Conservation (phyloP, 352 stramenopile genomes). For the Pythium sukuiense region DNA sequence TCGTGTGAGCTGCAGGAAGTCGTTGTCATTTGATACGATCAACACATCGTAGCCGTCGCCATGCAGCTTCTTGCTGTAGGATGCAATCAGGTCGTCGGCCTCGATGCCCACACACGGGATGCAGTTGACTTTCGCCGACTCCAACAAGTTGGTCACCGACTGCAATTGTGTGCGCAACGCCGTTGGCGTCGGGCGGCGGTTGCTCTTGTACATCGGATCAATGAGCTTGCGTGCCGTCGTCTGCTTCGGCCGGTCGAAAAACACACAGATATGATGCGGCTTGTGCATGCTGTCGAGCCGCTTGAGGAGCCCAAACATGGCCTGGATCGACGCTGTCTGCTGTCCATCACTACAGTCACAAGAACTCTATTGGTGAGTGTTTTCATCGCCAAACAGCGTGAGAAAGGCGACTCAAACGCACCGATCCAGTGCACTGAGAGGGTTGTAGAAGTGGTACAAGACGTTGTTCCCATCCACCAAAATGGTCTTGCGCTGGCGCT, state of each 20-base stretch:
- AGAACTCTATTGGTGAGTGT: neutral
- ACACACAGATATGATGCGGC: slow-evolving; percentile 31
- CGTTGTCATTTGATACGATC: slow-evolving; percentile 40
- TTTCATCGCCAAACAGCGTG: neutral
- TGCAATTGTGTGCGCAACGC: slow-evolving; percentile 29
- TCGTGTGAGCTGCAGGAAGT: slow-evolving; percentile 36
- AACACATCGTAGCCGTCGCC: slow-evolving; percentile 29
- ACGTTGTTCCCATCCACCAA: slow-evolving; percentile 41
- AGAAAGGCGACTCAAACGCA: slow-evolving; percentile 1
- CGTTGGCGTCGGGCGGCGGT: slow-evolving; percentile 23
- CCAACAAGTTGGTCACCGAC: slow-evolving; percentile 22
- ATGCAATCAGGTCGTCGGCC: slow-evolving; percentile 40
- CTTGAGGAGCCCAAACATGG: slow-evolving; percentile 24
- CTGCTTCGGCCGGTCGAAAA: slow-evolving; percentile 32
- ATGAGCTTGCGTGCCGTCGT: slow-evolving; percentile 32
- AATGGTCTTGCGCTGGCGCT: slow-evolving; percentile 24
- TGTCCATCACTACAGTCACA: slow-evolving; percentile 19
- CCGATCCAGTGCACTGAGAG: slow-evolving; percentile 22
- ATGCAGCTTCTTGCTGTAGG: slow-evolving; percentile 27
- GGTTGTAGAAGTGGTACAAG: slow-evolving; percentile 35
- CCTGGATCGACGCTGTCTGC: slow-evolving; percentile 26
- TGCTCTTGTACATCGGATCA: slow-evolving; percentile 34
- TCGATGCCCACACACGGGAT: slow-evolving; percentile 33
- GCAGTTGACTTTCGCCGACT: slow-evolving; percentile 25
- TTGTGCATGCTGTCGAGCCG: slow-evolving; percentile 21